phyloP scores from a whole-genome alignment of 2,329 filamentous ascomycete genomes.

The Colletotrichum sp. region DNA sequence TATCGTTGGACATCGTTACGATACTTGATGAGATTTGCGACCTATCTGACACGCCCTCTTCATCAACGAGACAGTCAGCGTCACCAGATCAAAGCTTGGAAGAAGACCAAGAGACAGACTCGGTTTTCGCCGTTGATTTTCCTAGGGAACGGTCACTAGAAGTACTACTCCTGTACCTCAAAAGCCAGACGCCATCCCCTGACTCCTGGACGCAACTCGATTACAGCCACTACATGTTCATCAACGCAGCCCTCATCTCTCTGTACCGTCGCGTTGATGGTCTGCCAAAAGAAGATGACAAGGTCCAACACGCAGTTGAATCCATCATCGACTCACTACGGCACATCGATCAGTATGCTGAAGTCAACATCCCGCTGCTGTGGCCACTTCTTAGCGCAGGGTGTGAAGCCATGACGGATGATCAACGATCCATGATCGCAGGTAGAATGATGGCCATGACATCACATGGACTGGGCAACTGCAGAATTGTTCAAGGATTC shows the following conservation, averaged over 20 bases:
- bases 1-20: not conserved
- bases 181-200: not conserved
- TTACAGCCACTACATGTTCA: not conserved
- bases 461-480: not conserved
- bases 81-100: accelerated
- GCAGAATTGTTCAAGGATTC: not conserved
- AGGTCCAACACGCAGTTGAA: not conserved
- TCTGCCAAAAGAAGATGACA: not conserved
- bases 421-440: not conserved
- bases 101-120: not conserved
- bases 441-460: not conserved
- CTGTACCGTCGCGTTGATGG: not conserved
- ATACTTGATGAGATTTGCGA: not conserved
- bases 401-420: not conserved
- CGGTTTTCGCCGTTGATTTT: not conserved
- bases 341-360: not conserved
- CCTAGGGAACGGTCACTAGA: not conserved
- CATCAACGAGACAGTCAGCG: not conserved
- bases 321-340: not conserved
- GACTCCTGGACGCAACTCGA: not conserved
- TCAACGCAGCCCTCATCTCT: not conserved
- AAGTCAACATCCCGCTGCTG: not conserved
- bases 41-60: not conserved
- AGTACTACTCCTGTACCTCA: not conserved
- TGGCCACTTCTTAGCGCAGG: not conserved